These are phyloP conservation scores for Gymnopilus dilepis DNA, from an alignment of 768 basidiomycete species.

Conservation along the genomic window DNA sequence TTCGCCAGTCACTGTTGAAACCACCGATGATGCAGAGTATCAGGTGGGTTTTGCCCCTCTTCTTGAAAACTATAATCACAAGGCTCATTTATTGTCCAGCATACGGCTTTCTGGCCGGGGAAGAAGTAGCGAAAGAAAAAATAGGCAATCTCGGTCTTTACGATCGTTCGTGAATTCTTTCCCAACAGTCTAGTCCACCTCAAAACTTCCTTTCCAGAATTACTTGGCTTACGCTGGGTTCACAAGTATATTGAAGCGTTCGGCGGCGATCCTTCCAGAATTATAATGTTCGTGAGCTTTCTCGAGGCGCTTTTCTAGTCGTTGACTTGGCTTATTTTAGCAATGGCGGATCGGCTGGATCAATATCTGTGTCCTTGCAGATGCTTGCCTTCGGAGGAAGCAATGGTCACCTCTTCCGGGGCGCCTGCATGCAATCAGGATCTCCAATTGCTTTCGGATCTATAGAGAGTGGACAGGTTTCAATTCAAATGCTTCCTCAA, in stretches of 20 bases:
- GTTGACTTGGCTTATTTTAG: conserved; percentile 23
- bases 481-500: not conserved
- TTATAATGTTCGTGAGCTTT: conserved; percentile 46
- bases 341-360: conserved; percentile 60
- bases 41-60: not conserved
- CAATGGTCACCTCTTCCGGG: conserved; percentile 44
- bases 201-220: conserved; percentile 38
- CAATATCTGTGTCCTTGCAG: conserved; percentile 50
- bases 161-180: conserved; percentile 41
- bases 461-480: conserved; percentile 19
- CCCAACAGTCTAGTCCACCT: not conserved
- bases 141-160: conserved; percentile 48
- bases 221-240: conserved; percentile 63
- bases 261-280: conserved; percentile 63
- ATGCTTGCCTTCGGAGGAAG: conserved; percentile 45
- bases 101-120: conserved; percentile 14
- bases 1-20: not conserved
- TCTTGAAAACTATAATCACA: not conserved
- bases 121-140: conserved; percentile 5
- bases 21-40: conserved; percentile 9
- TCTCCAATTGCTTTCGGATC: conserved; percentile 30
- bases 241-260: conserved; percentile 63
- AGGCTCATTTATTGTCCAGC: not conserved
- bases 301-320: not conserved
- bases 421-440: conserved; percentile 51